These are phyloP conservation scores for Chaetomium olivaceum DNA, from an alignment of 2,329 filamentous ascomycete genomes.

Conservation along the genomic window DNA sequence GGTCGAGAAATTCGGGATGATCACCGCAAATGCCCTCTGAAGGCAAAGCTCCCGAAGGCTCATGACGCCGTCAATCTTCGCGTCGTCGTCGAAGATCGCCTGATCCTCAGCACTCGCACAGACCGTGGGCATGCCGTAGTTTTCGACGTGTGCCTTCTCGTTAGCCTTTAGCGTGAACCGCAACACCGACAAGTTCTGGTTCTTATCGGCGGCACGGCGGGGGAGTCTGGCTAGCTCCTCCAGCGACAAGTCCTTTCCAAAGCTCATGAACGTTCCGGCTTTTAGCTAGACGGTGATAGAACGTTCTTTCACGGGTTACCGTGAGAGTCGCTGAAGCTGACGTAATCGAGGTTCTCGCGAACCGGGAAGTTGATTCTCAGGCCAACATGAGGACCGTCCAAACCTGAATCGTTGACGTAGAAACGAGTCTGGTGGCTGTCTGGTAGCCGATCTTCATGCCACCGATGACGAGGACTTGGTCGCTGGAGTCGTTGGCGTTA, in stretches of 20 bases:
- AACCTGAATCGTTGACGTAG: background rate
- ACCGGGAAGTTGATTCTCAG: background rate
- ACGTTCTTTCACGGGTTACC: background rate
- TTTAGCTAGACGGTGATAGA: background rate
- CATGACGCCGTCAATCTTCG: background rate
- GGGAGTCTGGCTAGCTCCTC: too few relatives aligned
- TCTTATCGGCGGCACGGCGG: too few relatives aligned
- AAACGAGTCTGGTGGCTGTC: background rate
- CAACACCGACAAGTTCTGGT: too few relatives aligned
- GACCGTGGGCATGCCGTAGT: background rate
- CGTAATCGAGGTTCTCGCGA: background rate
- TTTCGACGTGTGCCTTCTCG: background rate
- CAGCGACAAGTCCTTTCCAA: background rate
- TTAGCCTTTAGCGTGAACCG: too few relatives aligned
- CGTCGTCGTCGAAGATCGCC: background rate
- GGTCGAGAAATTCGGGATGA: background rate
- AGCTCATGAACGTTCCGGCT: background rate
- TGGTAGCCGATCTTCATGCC: background rate
- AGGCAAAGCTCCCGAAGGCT: background rate
- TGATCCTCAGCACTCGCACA: background rate
- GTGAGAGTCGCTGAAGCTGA: background rate
- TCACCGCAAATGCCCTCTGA: background rate
- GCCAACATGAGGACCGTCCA: background rate
- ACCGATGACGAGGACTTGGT: background rate
- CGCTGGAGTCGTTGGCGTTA: background rate